phyloP scores from a whole-genome alignment of 139 green algal genomes.

The Mesotaenium endlicherianum region DNA sequence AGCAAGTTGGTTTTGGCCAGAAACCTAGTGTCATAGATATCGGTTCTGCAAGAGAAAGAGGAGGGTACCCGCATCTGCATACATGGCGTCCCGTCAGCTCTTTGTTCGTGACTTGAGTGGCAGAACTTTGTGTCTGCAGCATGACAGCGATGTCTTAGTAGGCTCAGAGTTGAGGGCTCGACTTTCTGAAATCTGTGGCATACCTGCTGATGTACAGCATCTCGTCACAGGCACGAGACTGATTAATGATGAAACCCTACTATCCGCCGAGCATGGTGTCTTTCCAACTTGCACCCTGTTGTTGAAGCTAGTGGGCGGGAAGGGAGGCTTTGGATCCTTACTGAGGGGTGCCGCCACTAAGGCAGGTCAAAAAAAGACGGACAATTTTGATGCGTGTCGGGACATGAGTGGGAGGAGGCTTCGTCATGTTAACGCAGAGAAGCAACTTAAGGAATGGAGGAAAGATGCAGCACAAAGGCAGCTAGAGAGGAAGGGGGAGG shows the following conservation, averaged over 20 bases:
- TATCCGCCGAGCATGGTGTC: slow-evolving; percentile 31
- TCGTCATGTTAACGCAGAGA: slow-evolving; percentile 67
- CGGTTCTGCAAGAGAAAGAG: no score
- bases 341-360: slow-evolving; percentile 79
- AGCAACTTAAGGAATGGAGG: slow-evolving; percentile 85
- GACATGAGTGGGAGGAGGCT: slow-evolving; percentile 85
- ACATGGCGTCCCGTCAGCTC: no score
- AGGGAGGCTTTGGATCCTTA: slow-evolving; percentile 92
- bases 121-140: slow-evolving; percentile 13
- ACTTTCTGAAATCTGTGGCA: neutral
- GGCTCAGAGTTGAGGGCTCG: neutral
- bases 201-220: neutral
- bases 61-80: no score
- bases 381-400: slow-evolving; percentile 88
- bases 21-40: no score
- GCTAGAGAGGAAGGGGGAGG: slow-evolving; percentile 73
- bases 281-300: slow-evolving; percentile 45
- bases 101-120: neutral
- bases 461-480: slow-evolving; percentile 67
- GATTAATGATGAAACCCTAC: neutral
- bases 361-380: slow-evolving; percentile 72
- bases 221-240: neutral
- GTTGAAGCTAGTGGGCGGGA: slow-evolving; percentile 41
- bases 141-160: neutral
- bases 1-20: no score